Conservation (phyloP, 257 asterid genomes). For the Catharanthus roseus region DNA sequence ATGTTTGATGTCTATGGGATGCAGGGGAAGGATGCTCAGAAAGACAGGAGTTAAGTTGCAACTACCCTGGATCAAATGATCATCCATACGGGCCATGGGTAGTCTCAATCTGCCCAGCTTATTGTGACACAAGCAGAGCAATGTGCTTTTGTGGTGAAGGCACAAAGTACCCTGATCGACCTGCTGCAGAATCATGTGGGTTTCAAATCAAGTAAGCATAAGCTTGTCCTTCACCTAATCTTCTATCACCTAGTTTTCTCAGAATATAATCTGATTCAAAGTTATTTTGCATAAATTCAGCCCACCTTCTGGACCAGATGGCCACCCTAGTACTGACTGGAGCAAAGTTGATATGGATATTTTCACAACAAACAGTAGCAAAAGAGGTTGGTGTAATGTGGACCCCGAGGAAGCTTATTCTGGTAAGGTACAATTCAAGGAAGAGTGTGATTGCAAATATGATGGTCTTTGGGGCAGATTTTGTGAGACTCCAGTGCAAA, state of each 20-base stretch:
- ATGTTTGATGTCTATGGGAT: slow-evolving; percentile 2
- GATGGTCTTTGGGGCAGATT: slow-evolving; percentile 86
- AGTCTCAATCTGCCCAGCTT: slow-evolving; percentile 79
- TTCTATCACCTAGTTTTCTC: slow-evolving; percentile 3
- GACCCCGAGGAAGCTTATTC: slow-evolving; percentile 76
- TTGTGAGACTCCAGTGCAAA: slow-evolving; percentile 75
- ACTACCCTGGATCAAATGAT: slow-evolving; percentile 50
- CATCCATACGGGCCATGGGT: slow-evolving; percentile 83
- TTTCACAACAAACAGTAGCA: slow-evolving; percentile 65
- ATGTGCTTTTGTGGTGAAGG: slow-evolving; percentile 99
- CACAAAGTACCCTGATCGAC: slow-evolving; percentile 90
- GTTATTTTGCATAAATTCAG: slow-evolving; percentile 32
- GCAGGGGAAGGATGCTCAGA: slow-evolving; percentile 91
- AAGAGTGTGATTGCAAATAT: slow-evolving; percentile 94
- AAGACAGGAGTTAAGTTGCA: slow-evolving; percentile 60
- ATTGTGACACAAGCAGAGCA: slow-evolving; percentile 84
- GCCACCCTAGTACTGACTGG: slow-evolving; percentile 56
- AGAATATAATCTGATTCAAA: slow-evolving; percentile 7
- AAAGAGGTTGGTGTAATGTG: slow-evolving; percentile 89
- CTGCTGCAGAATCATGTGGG: slow-evolving; percentile 83
- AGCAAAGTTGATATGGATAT: slow-evolving; percentile 50
- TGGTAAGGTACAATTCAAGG: slow-evolving; percentile 54
- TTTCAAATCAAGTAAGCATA: slow-evolving; percentile 63
- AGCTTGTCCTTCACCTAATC: slow-evolving; percentile 10
- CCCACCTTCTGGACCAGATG: slow-evolving; percentile 63